Conservation (phyloP, 768 basidiomycete genomes). For the Macrolepiota dolichaula region DNA sequence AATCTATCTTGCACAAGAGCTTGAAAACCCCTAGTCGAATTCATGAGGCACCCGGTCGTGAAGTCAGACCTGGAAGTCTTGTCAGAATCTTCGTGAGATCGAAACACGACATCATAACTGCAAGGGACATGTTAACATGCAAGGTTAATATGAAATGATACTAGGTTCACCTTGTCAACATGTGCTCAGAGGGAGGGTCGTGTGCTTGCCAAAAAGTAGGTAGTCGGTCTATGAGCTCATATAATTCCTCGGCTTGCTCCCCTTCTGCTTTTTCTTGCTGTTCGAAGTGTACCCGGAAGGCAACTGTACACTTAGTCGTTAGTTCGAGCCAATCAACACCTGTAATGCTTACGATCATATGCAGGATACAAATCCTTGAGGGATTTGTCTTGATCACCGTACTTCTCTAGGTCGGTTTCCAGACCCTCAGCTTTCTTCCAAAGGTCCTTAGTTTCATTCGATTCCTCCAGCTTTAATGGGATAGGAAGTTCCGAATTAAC, state of each 20-base stretch:
- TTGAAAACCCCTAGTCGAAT: slow-evolving; percentile 49
- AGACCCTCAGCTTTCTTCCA: slow-evolving; percentile 23
- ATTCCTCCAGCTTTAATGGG: slow-evolving; percentile 30
- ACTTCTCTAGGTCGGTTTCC: slow-evolving; percentile 35
- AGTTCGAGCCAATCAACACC: not conserved
- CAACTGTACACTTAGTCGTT: slow-evolving; percentile 25
- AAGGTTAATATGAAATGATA: not conserved
- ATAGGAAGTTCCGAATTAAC: slow-evolving; percentile 13
- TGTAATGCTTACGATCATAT: slow-evolving; percentile 50
- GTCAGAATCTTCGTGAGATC: slow-evolving; percentile 45
- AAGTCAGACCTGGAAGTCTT: slow-evolving; percentile 51
- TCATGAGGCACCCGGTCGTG: slow-evolving; percentile 49
- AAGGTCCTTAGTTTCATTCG: slow-evolving; percentile 35
- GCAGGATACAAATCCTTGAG: slow-evolving; percentile 46
- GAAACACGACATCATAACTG: slow-evolving; percentile 64
- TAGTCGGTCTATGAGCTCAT: slow-evolving; percentile 51
- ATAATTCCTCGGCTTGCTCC: slow-evolving; percentile 35
- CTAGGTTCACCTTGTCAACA: slow-evolving; percentile 56
- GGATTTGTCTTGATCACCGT: slow-evolving; percentile 40
- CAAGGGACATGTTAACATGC: not conserved
- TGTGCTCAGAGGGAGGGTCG: slow-evolving; percentile 44
- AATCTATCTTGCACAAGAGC: slow-evolving; percentile 49
- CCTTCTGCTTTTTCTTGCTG: slow-evolving; percentile 25
- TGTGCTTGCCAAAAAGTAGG: slow-evolving; percentile 54
- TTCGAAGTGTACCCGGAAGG: slow-evolving; percentile 31